A percentile compares a stretch with the other conserved stretches of the same genome.
Conservation (phyloP, 345 rosid species). For the Aquilaria malaccensis region DNA sequence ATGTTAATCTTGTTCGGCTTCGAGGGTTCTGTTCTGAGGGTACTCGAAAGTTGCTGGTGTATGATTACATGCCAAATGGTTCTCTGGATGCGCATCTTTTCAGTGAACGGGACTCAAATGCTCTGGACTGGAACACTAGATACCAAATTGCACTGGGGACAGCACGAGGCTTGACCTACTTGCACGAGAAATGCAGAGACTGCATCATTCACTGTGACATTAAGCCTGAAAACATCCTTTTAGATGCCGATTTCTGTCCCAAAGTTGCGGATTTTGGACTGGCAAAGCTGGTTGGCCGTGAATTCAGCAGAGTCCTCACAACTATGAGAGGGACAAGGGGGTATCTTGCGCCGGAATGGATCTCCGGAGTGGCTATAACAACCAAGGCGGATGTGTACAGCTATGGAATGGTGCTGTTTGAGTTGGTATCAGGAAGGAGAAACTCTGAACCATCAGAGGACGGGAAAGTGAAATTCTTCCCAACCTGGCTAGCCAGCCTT, state of each 20-base stretch:
- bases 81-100: slow-evolving; percentile 64
- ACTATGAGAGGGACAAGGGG: slow-evolving; percentile 89
- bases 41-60: slow-evolving; percentile 46
- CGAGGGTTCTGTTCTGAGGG: slow-evolving; percentile 88
- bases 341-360: slow-evolving; percentile 91
- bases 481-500: slow-evolving; percentile 44
- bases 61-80: slow-evolving; percentile 75
- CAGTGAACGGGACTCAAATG: slow-evolving; percentile 18
- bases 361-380: slow-evolving; percentile 74
- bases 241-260: slow-evolving; percentile 56
- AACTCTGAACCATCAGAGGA: slow-evolving; percentile 50
- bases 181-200: slow-evolving; percentile 79
- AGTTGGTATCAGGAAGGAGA: slow-evolving; percentile 70
- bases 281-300: slow-evolving; percentile 78
- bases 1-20: slow-evolving; percentile 70
- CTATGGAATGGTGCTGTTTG: slow-evolving; percentile 88
- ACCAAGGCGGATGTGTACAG: slow-evolving; percentile 88
- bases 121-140: slow-evolving; percentile 54
- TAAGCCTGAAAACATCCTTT: slow-evolving; percentile 80
- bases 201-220: slow-evolving; percentile 88
- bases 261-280: slow-evolving; percentile 87
- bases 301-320: slow-evolving; percentile 76
- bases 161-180: slow-evolving; percentile 71
- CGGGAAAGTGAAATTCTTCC: slow-evolving; percentile 49
- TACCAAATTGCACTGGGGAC: slow-evolving; percentile 65